Evolutionary conservation across 2,329 filamentous ascomycete species (phyloP).

Genomic region (Colletotrichum ledebouriae): DNA sequence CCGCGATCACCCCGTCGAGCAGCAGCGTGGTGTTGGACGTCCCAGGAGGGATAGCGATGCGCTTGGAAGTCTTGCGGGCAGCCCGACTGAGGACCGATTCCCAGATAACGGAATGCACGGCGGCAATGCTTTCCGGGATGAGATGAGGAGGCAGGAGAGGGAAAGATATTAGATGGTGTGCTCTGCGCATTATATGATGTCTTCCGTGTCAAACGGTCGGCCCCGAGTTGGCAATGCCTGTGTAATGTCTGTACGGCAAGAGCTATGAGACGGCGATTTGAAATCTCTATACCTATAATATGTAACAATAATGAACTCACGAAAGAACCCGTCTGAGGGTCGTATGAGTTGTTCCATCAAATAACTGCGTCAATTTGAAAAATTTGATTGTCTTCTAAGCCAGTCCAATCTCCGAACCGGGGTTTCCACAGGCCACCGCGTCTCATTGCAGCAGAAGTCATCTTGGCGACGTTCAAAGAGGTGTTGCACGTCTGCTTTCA

Average conservation of each 20-base stretch:
- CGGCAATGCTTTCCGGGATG: conserved; percentile 63
- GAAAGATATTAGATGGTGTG: conserved; percentile 51
- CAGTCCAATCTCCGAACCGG: no score
- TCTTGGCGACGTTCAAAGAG: no score
- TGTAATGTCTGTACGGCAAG: conserved; percentile 14
- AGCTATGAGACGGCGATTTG: conserved; percentile 11
- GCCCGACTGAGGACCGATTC: conserved; percentile 59
- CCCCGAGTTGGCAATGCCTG: conserved; percentile 10
- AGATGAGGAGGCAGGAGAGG: conserved; percentile 61
- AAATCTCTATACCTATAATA: conserved; percentile 26
- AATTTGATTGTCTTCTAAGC: no score
- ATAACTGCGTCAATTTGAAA: no score
- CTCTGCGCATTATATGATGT: background rate
- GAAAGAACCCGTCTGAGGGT: background rate
- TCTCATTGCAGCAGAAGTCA: no score
- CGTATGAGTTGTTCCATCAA: background rate
- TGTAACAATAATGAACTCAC: conserved; percentile 35
- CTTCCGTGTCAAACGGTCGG: background rate
- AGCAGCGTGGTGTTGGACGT: conserved; percentile 30
- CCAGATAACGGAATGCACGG: conserved; percentile 54
- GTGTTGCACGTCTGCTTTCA: no score
- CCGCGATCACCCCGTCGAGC: conserved; percentile 51
- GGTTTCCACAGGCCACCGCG: no score
- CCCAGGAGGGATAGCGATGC: conserved; percentile 61
- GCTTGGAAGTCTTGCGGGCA: conserved; percentile 63